Conservation (phyloP, 2,329 filamentous ascomycete species). For the Calonectria hongkongensis region DNA sequence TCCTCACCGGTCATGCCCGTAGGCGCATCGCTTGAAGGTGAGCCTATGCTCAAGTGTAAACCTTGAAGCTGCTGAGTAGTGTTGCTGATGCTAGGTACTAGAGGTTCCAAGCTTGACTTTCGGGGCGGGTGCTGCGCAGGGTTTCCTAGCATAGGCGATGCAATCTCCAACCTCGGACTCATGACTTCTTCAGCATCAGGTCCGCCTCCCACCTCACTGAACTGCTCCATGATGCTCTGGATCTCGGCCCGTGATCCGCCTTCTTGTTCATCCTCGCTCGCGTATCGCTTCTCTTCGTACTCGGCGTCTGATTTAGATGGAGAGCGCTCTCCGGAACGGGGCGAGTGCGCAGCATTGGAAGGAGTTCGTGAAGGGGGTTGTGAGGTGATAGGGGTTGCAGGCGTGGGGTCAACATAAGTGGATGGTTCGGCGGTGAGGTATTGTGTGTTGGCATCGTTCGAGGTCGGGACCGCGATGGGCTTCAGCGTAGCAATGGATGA, state of each 20-base stretch:
- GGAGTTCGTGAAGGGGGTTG: conserved; percentile 76
- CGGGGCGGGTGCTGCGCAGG: conserved; percentile 84
- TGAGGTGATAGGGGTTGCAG: conserved; percentile 73
- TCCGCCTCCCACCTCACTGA: conserved; percentile 83
- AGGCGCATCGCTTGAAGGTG: conserved; percentile 61
- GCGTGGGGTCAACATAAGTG: conserved; percentile 75
- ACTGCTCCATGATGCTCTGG: conserved; percentile 98
- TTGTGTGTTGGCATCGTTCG: conserved; percentile 61
- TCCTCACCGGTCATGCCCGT: conserved; percentile 66
- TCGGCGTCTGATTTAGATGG: conserved; percentile 72
- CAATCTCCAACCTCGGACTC: conserved; percentile 89
- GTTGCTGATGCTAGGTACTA: conserved; percentile 70
- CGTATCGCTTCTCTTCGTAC: conserved; percentile 74
- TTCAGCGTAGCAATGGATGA: conserved; percentile 71
- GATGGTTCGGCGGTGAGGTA: conserved; percentile 69
- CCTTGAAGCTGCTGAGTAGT: conserved; percentile 70
- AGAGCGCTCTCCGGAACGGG: conserved; percentile 66
- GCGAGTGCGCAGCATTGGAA: conserved; percentile 72
- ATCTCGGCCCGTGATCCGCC: conserved; percentile 88
- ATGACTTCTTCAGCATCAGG: conserved; percentile 89
- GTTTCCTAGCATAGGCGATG: conserved; percentile 84
- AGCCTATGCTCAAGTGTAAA: conserved; percentile 63
- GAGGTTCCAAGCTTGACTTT: conserved; percentile 88
- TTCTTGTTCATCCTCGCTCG: conserved; percentile 79
- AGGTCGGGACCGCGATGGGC: conserved; percentile 63